Conservation (phyloP, 1,139 yeast genomes). For the Zygoascus hellenicus region DNA sequence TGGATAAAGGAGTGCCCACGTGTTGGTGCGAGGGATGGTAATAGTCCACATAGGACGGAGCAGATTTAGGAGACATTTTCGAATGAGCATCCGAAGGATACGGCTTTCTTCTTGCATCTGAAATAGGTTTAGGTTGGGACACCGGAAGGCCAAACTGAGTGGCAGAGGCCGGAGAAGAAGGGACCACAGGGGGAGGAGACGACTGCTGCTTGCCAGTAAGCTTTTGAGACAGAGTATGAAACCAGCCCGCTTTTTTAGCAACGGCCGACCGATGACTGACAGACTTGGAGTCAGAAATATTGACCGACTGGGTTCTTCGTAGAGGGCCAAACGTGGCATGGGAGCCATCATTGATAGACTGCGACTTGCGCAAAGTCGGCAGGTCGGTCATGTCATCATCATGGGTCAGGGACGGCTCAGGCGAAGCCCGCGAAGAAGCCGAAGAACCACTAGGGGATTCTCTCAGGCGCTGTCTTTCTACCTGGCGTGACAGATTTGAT, state of each 20-base stretch:
- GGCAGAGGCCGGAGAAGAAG: neutral
- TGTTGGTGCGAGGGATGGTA: constrained; percentile 1
- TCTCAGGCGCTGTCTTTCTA: neutral
- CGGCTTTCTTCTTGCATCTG: neutral
- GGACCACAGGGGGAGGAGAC: neutral
- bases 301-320: neutral
- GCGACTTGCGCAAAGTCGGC: neutral
- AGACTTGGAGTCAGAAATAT: neutral
- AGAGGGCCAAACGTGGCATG: neutral
- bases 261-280: neutral
- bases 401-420: no score
- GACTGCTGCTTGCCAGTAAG: constrained; percentile 8
- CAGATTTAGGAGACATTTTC: constrained; percentile 12
- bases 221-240: constrained; percentile 11
- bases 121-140: neutral
- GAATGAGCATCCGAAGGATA: constrained; percentile 1
- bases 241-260: constrained; percentile 8
- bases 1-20: neutral
- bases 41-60: constrained; percentile 7
- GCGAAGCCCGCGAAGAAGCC: neutral
- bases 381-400: neutral
- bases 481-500: constrained; percentile 3
- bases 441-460: neutral
- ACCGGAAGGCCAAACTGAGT: constrained; percentile 2
- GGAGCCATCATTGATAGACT: neutral